Conservation (phyloP, 1,139 yeast species). For the Debaryomyces subglobosus region DNA sequence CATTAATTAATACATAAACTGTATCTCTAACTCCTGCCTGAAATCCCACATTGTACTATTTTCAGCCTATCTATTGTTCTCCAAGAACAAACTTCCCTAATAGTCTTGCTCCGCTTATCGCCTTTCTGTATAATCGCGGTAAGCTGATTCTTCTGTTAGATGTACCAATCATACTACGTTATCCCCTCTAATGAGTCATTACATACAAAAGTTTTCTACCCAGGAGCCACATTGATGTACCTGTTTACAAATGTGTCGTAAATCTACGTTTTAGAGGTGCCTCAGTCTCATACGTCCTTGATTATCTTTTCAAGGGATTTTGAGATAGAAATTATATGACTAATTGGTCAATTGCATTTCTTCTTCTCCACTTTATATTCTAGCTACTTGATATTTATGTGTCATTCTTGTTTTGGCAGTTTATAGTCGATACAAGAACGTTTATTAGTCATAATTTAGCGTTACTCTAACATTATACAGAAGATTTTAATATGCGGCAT, state of each 20-base stretch:
- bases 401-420: background rate
- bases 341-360: background rate
- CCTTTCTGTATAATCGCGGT: background rate
- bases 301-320: background rate
- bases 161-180: background rate
- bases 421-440: background rate
- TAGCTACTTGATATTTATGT: background rate
- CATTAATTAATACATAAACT: conserved; percentile 14
- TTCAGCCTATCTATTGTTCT: background rate
- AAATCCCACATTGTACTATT: too few species aligned
- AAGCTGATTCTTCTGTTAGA: background rate
- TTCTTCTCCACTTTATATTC: background rate
- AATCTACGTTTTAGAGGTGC: background rate
- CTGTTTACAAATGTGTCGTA: background rate
- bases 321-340: background rate
- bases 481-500: conserved; percentile 5
- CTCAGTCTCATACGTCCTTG: background rate
- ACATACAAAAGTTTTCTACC: background rate
- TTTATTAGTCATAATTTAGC: conserved; percentile 1
- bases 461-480: background rate
- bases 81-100: background rate
- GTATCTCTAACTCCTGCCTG: conserved; percentile 5
- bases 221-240: background rate
- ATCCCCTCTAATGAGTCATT: background rate
- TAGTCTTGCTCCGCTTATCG: background rate